phyloP scores from a whole-genome alignment of 2,329 filamentous ascomycete genomes.

The Monosporascus sp. region DNA sequence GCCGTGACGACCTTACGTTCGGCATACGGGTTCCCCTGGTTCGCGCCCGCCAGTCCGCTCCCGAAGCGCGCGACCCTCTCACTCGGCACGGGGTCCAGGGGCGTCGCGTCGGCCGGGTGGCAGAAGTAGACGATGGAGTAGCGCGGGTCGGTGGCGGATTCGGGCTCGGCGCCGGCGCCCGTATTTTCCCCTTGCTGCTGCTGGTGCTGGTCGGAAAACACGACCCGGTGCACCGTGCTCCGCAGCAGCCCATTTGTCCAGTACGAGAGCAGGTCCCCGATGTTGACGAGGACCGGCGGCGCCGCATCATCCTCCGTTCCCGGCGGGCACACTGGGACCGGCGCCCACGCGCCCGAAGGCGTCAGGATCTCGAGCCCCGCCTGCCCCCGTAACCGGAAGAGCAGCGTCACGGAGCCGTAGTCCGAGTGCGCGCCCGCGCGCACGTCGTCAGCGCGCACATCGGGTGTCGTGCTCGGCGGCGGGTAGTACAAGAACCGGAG shows the following conservation, averaged over 20 bases:
- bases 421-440: constrained; percentile 90
- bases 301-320: constrained; percentile 52
- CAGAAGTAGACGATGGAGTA: constrained; percentile 68
- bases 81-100: constrained; percentile 56
- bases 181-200: constrained; percentile 26
- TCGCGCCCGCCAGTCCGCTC: constrained; percentile 9
- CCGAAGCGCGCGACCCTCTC: constrained; percentile 42
- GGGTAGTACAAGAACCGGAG: constrained; percentile 73
- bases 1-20: constrained; percentile 56
- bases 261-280: constrained; percentile 66
- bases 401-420: constrained; percentile 66
- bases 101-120: constrained; percentile 51
- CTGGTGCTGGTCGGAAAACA: constrained; percentile 51
- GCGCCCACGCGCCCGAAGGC: constrained; percentile 49
- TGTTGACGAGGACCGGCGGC: constrained; percentile 77
- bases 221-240: constrained; percentile 83
- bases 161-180: constrained; percentile 26
- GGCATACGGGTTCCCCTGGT: constrained; percentile 40
- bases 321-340: constrained; percentile 61
- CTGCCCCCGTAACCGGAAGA: constrained; percentile 83
- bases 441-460: constrained; percentile 54
- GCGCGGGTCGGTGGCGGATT: constrained; percentile 44
- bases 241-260: constrained; percentile 89
- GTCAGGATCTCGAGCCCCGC: constrained; percentile 80
- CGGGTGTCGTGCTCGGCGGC: constrained; percentile 38